Base-by-base conservation (phyloP, 1,284 basidiomycete genomes). In the Boletellus deceptivus region DNA sequence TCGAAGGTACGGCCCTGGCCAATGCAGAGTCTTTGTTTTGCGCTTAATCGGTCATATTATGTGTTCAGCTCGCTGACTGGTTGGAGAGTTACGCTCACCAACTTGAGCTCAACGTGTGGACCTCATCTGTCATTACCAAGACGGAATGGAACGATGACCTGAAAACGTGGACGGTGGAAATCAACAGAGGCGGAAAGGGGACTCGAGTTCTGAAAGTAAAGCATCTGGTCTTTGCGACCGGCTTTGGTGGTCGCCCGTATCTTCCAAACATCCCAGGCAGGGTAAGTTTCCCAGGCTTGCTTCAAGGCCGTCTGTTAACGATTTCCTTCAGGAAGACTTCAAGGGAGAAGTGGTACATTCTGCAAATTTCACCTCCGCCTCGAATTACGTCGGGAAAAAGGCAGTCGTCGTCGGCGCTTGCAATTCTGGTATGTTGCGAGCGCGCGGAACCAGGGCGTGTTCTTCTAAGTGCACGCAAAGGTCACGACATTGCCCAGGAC, bases 21-120 rank as follows among this genome's bases (percentile, higher is more conserved):
- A 25, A 20, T 16, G 6, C 9, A 6, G 24, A 27, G 16, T 18
- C 13, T 5, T 45, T 16, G 7, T 31, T 24, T 22, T n/a, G n/a
- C 17, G 16, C 37, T 13, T 17, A n/a, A 43, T 38, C 4, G 29
- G 25, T 43, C 13, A 51, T 29, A 22, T 16, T 11, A 3, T 40
- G 22, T n/a, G 7, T 10, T 42, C 39, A 73, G 75, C 72, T 84
- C 17, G 83, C 79, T 4, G 76, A 81, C 56, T 84, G 79, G 79
- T 68, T 85, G 42, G 83, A 85, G 57, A 69, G 69, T 25, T 84
- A 83, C 53, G 80, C 78, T 2, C 70, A 75, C 6, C 61, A 70
- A 6, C 70, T 84, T 48, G 82, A 84, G 52, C 70, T 83, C 37
- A 77, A 83, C 58, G 71, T 80, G 35, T 84, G 82, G 83, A 75